Evolutionary conservation across 2,329 filamentous ascomycete species (phyloP), one percentile per base, ranked within the genome.

Genomic region (Botrytis deweyae): DNA sequence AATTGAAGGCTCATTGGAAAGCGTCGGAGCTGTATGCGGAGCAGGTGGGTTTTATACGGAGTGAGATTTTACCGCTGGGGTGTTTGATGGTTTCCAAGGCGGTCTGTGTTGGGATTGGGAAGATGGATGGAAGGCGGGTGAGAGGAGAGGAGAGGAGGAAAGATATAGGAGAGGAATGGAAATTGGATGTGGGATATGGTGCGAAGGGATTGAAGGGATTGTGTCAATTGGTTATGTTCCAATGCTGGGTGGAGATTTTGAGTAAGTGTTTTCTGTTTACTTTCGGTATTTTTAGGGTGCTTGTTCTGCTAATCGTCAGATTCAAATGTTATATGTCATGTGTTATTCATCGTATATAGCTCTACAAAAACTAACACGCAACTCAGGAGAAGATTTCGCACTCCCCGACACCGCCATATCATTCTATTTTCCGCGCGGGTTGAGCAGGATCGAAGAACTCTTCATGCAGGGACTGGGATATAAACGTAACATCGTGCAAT

Each of bases 201-300:
- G 16, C 0, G 16, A 68, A 55, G 36, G 25, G 46, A 6, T 22
- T 68, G 46, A 68, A 68, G 46, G 65, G 65, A 3, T 42, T 68
- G 65, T 68, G 65, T 58, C 65, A 68, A 18, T 33, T 58, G 36
- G 25, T 55, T 6, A 18, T 68, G 25, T 68, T 68, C 55, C 22
- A 58, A 18, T 68, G 36, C 25, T 55, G 46, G 65, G 22, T 68
- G 1, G 25, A 55, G 25, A 14, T 16, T 22, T 68, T 68, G 25
- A 40, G 65, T 58, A 29, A 18, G 65, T 42, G 5, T 55, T 22
- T 42, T 7, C 9, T 20, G n/a, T 40, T 20, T 67, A 20, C 0
- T 52, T 38, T 40, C 6, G n/a, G 25, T 33, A 6, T 4, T 36
- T 36, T 10, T 38, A 16, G 44, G 44, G 22, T 7, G 1, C 0